Conservation (phyloP, 1,284 basidiomycete genomes). For the Chalciporus piperatoides region DNA sequence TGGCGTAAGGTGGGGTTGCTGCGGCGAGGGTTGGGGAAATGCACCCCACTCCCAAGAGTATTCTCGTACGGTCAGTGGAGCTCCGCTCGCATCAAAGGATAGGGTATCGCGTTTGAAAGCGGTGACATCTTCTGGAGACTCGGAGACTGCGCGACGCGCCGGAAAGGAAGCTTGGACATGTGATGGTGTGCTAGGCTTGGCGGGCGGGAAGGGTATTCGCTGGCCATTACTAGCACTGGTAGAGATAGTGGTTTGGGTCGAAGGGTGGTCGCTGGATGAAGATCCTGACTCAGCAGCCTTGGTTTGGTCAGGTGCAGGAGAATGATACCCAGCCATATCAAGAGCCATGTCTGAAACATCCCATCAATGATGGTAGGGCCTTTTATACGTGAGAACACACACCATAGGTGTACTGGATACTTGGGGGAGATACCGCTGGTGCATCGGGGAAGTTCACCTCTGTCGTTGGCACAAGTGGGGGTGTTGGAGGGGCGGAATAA, state of each 20-base stretch:
- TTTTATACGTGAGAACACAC: slow-evolving; percentile 29
- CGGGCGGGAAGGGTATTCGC: slow-evolving; percentile 21
- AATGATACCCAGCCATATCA: slow-evolving; percentile 67
- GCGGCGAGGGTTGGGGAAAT: slow-evolving; percentile 75
- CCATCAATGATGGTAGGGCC: slow-evolving; percentile 1
- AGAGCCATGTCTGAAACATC: slow-evolving; percentile 53
- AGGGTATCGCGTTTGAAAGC: slow-evolving; percentile 11
- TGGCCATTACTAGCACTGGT: slow-evolving; percentile 12
- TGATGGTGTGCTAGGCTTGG: slow-evolving; percentile 18
- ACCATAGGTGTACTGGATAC: slow-evolving; percentile 68
- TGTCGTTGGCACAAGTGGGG: slow-evolving; percentile 8
- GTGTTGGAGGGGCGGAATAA: slow-evolving; percentile 28
- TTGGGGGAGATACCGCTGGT: slow-evolving; percentile 48
- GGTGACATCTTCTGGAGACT: slow-evolving; percentile 19
- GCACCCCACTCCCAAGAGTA: slow-evolving; percentile 87
- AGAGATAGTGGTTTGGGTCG: background rate
- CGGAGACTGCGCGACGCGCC: slow-evolving; percentile 27
- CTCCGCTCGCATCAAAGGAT: background rate
- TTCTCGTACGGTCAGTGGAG: slow-evolving; percentile 42
- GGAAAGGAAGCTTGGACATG: slow-evolving; percentile 25
- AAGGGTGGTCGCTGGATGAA: background rate
- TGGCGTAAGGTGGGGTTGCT: slow-evolving; percentile 49
- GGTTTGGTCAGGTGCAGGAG: slow-evolving; percentile 32
- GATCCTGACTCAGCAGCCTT: slow-evolving; percentile 7
- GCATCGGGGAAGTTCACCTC: slow-evolving; percentile 22